These are phyloP conservation scores for Ophiostoma australiae DNA, from an alignment of 2,329 filamentous ascomycete species.

Conservation along the genomic window DNA sequence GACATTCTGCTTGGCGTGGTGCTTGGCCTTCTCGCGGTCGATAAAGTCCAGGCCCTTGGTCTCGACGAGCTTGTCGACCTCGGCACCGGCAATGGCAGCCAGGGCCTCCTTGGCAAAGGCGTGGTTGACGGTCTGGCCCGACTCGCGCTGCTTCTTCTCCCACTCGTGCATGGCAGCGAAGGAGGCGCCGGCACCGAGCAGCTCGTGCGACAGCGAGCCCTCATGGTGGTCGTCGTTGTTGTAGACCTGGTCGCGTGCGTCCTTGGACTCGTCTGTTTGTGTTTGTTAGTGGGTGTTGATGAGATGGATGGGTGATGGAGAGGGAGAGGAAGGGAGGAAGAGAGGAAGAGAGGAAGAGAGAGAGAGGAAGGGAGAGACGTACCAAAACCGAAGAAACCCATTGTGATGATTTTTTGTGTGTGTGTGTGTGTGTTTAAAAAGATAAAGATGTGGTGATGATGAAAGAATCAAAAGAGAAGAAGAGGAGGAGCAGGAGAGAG, in stretches of 20 bases:
- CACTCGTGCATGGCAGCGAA: constrained; percentile 78
- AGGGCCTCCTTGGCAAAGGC: constrained; percentile 72
- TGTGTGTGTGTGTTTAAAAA: constrained; percentile 6
- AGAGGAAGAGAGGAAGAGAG: not conserved
- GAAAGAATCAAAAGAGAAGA: not conserved
- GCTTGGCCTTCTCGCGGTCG: constrained; percentile 55
- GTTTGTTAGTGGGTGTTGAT: not conserved
- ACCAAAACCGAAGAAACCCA: constrained; percentile 29
- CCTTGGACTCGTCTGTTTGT: constrained; percentile 39
- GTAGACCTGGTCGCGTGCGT: constrained; percentile 44
- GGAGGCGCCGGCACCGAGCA: constrained; percentile 68
- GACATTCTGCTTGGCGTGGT: constrained; percentile 54
- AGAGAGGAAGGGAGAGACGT: not conserved
- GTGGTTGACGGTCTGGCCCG: constrained; percentile 68
- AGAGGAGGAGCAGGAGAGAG: constrained; percentile 12
- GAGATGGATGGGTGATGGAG: not conserved
- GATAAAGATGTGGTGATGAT: not conserved
- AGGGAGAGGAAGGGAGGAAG: too few relatives aligned
- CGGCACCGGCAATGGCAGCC: constrained; percentile 65
- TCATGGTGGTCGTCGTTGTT: constrained; percentile 44
- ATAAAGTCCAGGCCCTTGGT: constrained; percentile 60
- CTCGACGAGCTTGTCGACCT: constrained; percentile 72
- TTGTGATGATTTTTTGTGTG: constrained; percentile 19
- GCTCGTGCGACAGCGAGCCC: constrained; percentile 64
- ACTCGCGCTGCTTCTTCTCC: constrained; percentile 66